Evolutionary conservation across 2,329 filamentous ascomycete genomes (phyloP).

Genomic region (Aspergillus transmontanensis): DNA sequence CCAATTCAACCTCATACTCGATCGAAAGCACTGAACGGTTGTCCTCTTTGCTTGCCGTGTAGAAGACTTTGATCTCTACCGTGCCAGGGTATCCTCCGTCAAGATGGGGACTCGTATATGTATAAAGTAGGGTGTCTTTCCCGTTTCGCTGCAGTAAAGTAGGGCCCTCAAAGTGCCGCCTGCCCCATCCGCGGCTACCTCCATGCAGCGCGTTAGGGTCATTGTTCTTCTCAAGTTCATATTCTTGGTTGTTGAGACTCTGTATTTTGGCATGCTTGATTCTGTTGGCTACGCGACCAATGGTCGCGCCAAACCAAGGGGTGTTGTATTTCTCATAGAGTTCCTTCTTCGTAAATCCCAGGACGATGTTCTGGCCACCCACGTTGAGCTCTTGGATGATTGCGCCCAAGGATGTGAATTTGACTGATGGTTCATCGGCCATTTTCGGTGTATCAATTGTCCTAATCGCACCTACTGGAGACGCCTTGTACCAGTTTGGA

Average conservation of each 20-base stretch:
- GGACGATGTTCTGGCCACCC: conserved; percentile 81
- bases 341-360: conserved; percentile 75
- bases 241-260: conserved; percentile 69
- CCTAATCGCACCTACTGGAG: neutral
- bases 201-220: conserved; percentile 76
- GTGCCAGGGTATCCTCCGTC: conserved; percentile 91
- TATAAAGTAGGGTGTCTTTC: conserved; percentile 68
- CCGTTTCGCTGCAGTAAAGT: conserved; percentile 58
- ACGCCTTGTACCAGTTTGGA: neutral
- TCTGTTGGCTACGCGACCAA: conserved; percentile 82
- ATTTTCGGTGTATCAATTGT: conserved; percentile 9
- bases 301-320: conserved; percentile 89
- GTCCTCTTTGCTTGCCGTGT: conserved; percentile 71
- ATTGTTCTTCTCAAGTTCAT: conserved; percentile 74
- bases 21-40: conserved; percentile 73
- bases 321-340: conserved; percentile 75
- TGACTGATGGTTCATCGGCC: conserved; percentile 15
- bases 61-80: conserved; percentile 75
- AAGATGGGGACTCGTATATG: conserved; percentile 70
- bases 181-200: conserved; percentile 67
- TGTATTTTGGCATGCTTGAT: conserved; percentile 72
- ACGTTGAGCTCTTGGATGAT: conserved; percentile 72
- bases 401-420: conserved; percentile 50
- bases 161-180: conserved; percentile 52
- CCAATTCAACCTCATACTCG: conserved; percentile 85